Percentiles rank a stretch among this genome's conserved stretches.
These are phyloP conservation scores for Leptographium wingfieldii DNA, from an alignment of 2,329 filamentous ascomycete genomes.

Conservation along the genomic window DNA sequence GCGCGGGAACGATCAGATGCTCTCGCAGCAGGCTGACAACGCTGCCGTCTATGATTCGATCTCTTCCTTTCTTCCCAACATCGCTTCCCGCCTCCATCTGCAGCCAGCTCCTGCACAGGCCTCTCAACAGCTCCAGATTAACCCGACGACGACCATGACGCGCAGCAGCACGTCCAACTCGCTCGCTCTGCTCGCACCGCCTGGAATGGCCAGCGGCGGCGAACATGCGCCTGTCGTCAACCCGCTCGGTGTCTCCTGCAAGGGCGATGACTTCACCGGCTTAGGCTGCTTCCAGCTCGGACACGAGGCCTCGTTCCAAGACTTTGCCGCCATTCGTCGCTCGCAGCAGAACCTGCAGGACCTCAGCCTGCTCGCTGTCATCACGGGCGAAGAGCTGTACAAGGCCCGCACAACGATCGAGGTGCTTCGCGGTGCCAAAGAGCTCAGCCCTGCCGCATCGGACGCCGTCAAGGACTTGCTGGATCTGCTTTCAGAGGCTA, in stretches of 20 bases:
- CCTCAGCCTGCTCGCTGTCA: slow-evolving; percentile 10
- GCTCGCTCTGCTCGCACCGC: background rate
- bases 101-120: background rate
- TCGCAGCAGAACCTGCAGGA: slow-evolving; percentile 14
- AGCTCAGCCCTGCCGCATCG: background rate
- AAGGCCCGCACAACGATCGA: slow-evolving; percentile 12
- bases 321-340: slow-evolving; percentile 14
- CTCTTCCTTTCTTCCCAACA: background rate
- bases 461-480: slow-evolving; percentile 3
- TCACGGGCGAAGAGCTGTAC: slow-evolving; percentile 11
- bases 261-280: slow-evolving; percentile 13
- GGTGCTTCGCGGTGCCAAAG: slow-evolving; percentile 6
- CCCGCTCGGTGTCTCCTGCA: slow-evolving; percentile 11
- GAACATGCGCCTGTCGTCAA: background rate
- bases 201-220: background rate
- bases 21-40: background rate
- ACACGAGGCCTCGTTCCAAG: slow-evolving; percentile 12
- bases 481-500: background rate
- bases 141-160: background rate
- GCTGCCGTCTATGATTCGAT: background rate
- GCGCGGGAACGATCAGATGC: slow-evolving; percentile 14
- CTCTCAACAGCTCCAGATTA: background rate
- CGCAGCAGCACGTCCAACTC: background rate
- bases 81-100: background rate
- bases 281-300: slow-evolving; percentile 19